phyloP scores from a whole-genome alignment of 2,329 filamentous ascomycete genomes.

The Myrmaecium sp. region DNA sequence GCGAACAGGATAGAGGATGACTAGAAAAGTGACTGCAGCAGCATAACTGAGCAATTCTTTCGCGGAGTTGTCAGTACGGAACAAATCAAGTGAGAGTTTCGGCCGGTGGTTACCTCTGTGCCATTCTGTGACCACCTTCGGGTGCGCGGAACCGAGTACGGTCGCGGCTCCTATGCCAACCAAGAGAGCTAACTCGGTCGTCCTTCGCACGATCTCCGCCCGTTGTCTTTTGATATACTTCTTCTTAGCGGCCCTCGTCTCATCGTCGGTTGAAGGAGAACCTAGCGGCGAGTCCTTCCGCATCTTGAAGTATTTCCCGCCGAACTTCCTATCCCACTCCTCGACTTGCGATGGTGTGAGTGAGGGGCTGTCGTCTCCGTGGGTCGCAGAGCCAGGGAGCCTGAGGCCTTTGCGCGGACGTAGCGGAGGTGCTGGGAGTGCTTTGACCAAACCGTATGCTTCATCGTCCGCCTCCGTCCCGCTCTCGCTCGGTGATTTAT shows the following conservation, averaged over 20 bases:
- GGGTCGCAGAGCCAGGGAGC: conserved; percentile 41
- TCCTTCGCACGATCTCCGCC: conserved; percentile 63
- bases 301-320: conserved; percentile 19
- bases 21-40: conserved; percentile 12
- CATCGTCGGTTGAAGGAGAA: conserved; percentile 14
- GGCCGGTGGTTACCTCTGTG: conserved; percentile 17
- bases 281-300: conserved; percentile 6
- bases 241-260: conserved; percentile 30
- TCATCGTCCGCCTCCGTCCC: conserved; percentile 94
- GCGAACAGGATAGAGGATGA: conserved; percentile 22
- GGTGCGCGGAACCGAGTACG: conserved; percentile 18
- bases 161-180: conserved; percentile 33
- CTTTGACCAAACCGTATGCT: conserved; percentile 56
- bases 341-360: conserved; percentile 31
- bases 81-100: background rate
- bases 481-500: conserved; percentile 61
- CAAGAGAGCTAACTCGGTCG: conserved; percentile 37
- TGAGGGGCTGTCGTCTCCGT: conserved; percentile 21
- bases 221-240: conserved; percentile 75
- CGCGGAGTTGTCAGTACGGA: conserved; percentile 9
- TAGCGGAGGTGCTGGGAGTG: conserved; percentile 61
- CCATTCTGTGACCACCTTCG: conserved; percentile 17
- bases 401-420: conserved; percentile 64
- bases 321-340: conserved; percentile 25
- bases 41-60: conserved; percentile 25